phyloP scores from a whole-genome alignment of 306 rosid species.

The Cicer cuneatum region DNA sequence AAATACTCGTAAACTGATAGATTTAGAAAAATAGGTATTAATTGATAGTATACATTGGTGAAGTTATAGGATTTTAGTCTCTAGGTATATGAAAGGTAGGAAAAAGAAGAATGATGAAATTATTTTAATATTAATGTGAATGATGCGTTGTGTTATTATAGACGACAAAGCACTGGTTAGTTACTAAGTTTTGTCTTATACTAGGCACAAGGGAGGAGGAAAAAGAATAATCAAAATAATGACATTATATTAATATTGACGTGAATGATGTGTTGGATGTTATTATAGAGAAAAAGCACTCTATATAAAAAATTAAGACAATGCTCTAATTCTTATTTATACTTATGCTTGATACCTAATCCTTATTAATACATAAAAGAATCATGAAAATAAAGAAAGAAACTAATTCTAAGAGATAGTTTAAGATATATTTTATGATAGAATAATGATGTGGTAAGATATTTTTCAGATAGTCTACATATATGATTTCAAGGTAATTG shows the following conservation, averaged over 20 bases:
- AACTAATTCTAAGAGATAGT: conserved; percentile 5
- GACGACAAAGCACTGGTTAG: background rate
- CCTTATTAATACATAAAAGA: background rate
- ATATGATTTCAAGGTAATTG: conserved; percentile 7
- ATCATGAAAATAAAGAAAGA: conserved; percentile 6
- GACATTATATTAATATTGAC: background rate
- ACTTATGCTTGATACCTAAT: background rate
- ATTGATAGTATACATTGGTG: conserved; percentile 16
- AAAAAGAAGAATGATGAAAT: background rate
- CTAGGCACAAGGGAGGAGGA: background rate
- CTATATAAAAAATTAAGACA: background rate
- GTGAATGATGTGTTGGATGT: background rate
- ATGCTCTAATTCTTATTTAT: background rate
- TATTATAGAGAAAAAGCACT: conserved; percentile 16
- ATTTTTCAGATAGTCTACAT: background rate
- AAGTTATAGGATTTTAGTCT: conserved; percentile 17
- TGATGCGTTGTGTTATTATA: background rate
- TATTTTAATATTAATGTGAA: background rate
- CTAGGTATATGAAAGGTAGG: background rate
- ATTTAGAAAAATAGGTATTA: conserved; percentile 17
- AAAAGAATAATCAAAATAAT: background rate
- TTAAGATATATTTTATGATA: background rate
- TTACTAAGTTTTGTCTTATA: background rate
- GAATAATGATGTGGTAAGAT: background rate
- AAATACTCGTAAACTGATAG: conserved; percentile 28